phyloP scores from a whole-genome alignment of 805 yeast species.

The Ogataea trehaloabstinens region DNA sequence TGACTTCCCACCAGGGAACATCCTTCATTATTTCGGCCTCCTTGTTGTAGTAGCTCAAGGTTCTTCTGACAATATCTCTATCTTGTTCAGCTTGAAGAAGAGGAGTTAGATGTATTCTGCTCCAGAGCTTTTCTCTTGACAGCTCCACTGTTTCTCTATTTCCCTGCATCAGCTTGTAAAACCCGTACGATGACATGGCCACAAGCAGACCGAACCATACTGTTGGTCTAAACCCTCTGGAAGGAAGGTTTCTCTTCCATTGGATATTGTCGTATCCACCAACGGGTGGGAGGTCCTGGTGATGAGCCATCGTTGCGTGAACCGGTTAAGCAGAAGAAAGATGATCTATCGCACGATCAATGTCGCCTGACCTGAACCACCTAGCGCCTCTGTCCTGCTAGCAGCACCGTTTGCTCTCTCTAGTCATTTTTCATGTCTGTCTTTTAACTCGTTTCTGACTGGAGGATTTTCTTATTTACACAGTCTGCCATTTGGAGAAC shows the following conservation, averaged over 20 bases:
- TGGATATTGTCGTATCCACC: conserved; percentile 85
- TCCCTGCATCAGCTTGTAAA: conserved; percentile 62
- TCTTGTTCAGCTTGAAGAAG: conserved; percentile 79
- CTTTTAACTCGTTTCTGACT: conserved; percentile 2
- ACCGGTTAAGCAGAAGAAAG: too few relatives aligned
- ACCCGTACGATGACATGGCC: conserved; percentile 68
- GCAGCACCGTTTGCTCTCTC: too few relatives aligned
- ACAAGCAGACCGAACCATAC: conserved; percentile 65
- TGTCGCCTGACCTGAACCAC: too few relatives aligned
- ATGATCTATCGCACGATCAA: too few relatives aligned
- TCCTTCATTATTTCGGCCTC: conserved; percentile 67
- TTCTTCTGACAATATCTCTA: conserved; percentile 72
- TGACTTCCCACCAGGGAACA: conserved; percentile 61
- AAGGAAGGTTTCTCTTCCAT: conserved; percentile 84
- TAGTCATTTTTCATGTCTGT: too few relatives aligned
- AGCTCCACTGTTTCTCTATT: conserved; percentile 76
- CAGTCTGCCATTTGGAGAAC: too few relatives aligned
- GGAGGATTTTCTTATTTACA: conserved; percentile 2
- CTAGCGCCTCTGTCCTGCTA: too few relatives aligned
- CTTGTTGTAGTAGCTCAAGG: conserved; percentile 60
- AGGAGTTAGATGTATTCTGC: conserved; percentile 71
- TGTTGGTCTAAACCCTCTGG: conserved; percentile 80
- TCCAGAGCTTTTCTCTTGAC: conserved; percentile 73
- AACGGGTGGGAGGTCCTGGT: conserved; percentile 82
- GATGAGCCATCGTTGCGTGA: conserved; percentile 26